Evolutionary conservation across 352 stramenopile genomes (phyloP).

Genomic region (Globisporangium irregulare): DNA sequence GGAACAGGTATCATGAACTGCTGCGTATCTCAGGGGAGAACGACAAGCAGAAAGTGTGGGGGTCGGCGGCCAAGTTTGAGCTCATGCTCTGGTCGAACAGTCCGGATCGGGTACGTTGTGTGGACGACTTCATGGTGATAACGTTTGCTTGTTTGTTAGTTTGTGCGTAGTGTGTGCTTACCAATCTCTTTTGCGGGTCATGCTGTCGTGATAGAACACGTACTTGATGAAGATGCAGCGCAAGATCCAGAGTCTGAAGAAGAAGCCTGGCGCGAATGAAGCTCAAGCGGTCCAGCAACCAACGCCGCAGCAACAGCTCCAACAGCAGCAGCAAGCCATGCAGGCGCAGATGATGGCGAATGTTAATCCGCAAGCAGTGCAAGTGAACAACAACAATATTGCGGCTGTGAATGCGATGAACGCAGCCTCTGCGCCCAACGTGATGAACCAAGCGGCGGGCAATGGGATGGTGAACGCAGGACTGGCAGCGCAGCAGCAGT

Average conservation of each 20-base stretch:
- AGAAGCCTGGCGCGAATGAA: slow-evolving; percentile 49
- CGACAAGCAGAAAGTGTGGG: slow-evolving; percentile 85
- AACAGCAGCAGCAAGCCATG: slow-evolving; percentile 31
- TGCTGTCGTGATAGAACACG: slow-evolving; percentile 40
- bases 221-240: slow-evolving; percentile 85
- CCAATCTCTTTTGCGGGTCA: not conserved
- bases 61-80: slow-evolving; percentile 84
- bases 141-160: not conserved
- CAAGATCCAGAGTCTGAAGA: slow-evolving; percentile 80
- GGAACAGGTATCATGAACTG: slow-evolving; percentile 75
- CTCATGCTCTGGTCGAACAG: slow-evolving; percentile 84
- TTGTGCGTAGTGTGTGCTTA: not conserved
- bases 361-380: slow-evolving; percentile 17
- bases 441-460: slow-evolving; percentile 15
- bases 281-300: slow-evolving; percentile 20
- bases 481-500: slow-evolving; percentile 23
- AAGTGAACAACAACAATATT: slow-evolving; percentile 17
- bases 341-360: slow-evolving; percentile 28
- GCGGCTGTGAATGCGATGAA: slow-evolving; percentile 16
- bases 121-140: not conserved
- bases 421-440: not conserved
- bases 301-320: slow-evolving; percentile 18
- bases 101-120: slow-evolving; percentile 45
- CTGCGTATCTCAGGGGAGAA: slow-evolving; percentile 77
- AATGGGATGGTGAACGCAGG: slow-evolving; percentile 21